Evolutionary conservation across 2,329 filamentous ascomycete genomes (phyloP), one percentile per base, ranked within the genome.

Genomic region (Bipolaris victoriae): DNA sequence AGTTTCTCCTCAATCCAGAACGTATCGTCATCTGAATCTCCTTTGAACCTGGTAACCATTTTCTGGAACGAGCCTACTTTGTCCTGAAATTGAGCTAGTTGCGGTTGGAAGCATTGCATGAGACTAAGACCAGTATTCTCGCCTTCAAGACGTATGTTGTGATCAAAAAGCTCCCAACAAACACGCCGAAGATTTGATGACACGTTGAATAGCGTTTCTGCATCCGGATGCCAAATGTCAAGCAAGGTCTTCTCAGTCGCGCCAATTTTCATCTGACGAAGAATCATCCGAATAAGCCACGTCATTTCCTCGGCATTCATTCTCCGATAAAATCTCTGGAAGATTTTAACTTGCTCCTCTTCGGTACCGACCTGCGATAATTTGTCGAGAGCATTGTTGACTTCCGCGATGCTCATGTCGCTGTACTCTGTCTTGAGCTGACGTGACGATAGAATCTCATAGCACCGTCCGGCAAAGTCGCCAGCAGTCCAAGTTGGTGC

Each of bases 1-100:
- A 99, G 81, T 76, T 99, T 99, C 78, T 99, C 95, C 75, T 99
- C 95, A 46, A 98, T 95, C 92, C 93, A 98, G 71, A 96, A 99
- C 7, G 90, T 86, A 0, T 84, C 81, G 50, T 96, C 88, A 0
- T 91, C 87, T 22, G 88, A 84, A 0, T 86, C 88, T 0, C 84
- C 82, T 2, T 86, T 84, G 77, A 89, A 85, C 43, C 79, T 87
- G 16, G 86, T 81, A 1, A 96, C 86, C 85, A 96, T 91, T 70
- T 88, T 90, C 52, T 92, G 85, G 65, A 97, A 91, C 0, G 88
- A 87, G 10, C 71, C 72, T 6, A 72, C 65, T 33, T 90, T 85
- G 82, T 90, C 90, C 74, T 97, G 92, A 62, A 96, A 97, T 63
- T 95, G 90, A 4, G 95, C 95, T 35, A 99, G 83, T 75, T 98